Evolutionary conservation across 352 stramenopile species (phyloP).

Genomic region (Pythium phragmiticola): DNA sequence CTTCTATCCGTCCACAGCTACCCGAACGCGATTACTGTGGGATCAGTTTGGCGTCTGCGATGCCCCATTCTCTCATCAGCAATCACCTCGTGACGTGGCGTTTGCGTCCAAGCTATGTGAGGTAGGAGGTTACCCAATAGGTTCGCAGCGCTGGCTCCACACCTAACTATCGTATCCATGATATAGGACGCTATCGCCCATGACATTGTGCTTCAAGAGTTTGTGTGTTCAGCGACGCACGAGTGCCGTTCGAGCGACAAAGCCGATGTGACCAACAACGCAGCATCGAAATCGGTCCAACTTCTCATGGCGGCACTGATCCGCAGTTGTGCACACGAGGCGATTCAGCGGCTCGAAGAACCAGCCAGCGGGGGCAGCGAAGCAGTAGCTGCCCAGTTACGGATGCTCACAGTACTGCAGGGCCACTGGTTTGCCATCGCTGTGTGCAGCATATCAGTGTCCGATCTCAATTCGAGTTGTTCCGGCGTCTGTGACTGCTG

Average conservation of each 20-base stretch:
- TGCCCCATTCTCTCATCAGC: neutral
- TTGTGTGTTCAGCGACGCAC: neutral
- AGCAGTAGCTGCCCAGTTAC: neutral
- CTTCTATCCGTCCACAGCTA: neutral
- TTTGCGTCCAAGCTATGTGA: slow-evolving; percentile 7
- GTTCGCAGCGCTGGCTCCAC: neutral
- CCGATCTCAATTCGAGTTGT: neutral
- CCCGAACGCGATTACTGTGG: neutral
- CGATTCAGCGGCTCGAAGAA: neutral
- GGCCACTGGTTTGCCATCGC: slow-evolving; percentile 11
- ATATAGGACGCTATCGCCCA: neutral
- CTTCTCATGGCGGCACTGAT: neutral
- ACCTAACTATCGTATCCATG: neutral
- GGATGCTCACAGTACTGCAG: slow-evolving; percentile 16
- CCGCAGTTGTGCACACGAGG: neutral
- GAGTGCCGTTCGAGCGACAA: slow-evolving; percentile 2
- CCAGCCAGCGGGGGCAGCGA: neutral
- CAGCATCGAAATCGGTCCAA: neutral
- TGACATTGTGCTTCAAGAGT: slow-evolving; percentile 3
- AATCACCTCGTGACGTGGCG: neutral
- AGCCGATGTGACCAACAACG: neutral
- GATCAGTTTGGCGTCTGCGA: neutral
- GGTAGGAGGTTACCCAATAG: neutral
- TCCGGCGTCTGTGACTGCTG: slow-evolving; percentile 3
- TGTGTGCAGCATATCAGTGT: neutral